Percentiles rank a stretch among this genome's conserved stretches.
phyloP scores from a whole-genome alignment of 495 filamentous ascomycete species.

The Hypoxylon crocopeplum region DNA sequence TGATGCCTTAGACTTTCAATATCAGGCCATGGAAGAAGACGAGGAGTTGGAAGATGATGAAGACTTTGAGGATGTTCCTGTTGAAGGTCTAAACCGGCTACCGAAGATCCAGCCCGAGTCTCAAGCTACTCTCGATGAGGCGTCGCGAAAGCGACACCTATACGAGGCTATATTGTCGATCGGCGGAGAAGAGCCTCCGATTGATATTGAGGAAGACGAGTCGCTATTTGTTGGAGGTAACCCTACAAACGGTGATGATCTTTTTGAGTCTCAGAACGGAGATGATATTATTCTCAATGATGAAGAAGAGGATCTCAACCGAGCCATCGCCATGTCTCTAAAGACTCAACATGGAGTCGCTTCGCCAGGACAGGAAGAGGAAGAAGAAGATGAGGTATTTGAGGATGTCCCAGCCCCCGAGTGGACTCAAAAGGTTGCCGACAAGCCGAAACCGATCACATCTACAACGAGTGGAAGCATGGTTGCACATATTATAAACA shows the following conservation, averaged over 20 bases:
- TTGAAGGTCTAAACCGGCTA: slow-evolving; percentile 89
- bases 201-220: slow-evolving; percentile 53
- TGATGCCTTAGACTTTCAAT: slow-evolving; percentile 70
- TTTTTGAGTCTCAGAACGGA: slow-evolving; percentile 37
- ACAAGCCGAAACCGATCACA: slow-evolving; percentile 58
- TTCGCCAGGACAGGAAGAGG: slow-evolving; percentile 38
- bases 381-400: slow-evolving; percentile 53
- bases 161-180: no score
- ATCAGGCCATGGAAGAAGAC: slow-evolving; percentile 59
- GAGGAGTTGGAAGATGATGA: slow-evolving; percentile 74
- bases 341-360: slow-evolving; percentile 50
- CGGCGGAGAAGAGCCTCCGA: not conserved
- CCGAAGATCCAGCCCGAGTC: slow-evolving; percentile 59
- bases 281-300: slow-evolving; percentile 52
- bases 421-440: slow-evolving; percentile 62
- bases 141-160: no score
- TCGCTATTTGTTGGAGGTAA: slow-evolving; percentile 71
- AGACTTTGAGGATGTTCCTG: slow-evolving; percentile 93
- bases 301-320: slow-evolving; percentile 79
- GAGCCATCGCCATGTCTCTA: slow-evolving; percentile 85
- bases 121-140: slow-evolving; percentile 32
- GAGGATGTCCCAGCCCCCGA: slow-evolving; percentile 56
- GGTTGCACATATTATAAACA: slow-evolving; percentile 69
- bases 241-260: slow-evolving; percentile 34
- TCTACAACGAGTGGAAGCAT: slow-evolving; percentile 61